Percentiles rank a stretch among this genome's conserved stretches.
phyloP scores from a whole-genome alignment of 1,284 basidiomycete species.

The Leccinum pachyderme region DNA sequence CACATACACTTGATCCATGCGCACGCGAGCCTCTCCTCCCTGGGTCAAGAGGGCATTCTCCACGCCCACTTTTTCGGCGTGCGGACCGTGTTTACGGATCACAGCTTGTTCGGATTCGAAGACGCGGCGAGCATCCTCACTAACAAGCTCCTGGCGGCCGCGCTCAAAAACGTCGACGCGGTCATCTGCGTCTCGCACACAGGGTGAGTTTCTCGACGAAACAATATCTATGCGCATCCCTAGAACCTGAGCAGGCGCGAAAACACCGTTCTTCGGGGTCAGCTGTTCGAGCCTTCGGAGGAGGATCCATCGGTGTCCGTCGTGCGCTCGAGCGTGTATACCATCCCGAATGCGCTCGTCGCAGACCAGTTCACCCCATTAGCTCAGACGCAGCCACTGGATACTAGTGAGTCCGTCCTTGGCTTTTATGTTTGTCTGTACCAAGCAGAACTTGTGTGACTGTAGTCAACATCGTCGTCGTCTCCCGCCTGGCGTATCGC shows the following conservation, averaged over 20 bases:
- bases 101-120: slow-evolving; percentile 94
- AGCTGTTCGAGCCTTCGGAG: slow-evolving; percentile 55
- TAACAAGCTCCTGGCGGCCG: slow-evolving; percentile 90
- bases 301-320: slow-evolving; percentile 42
- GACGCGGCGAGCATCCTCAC: slow-evolving; percentile 96
- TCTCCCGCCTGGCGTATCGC: slow-evolving; percentile 95
- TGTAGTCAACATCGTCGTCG: slow-evolving; percentile 87
- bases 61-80: slow-evolving; percentile 85
- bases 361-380: slow-evolving; percentile 82
- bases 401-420: slow-evolving; percentile 55
- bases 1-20: slow-evolving; percentile 87
- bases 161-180: slow-evolving; percentile 87
- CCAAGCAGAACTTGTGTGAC: neutral
- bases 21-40: slow-evolving; percentile 86
- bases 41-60: slow-evolving; percentile 91
- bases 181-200: slow-evolving; percentile 98
- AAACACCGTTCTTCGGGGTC: slow-evolving; percentile 90
- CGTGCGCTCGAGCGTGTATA: slow-evolving; percentile 71
- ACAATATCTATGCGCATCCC: neutral
- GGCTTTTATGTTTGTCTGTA: neutral
- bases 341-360: slow-evolving; percentile 94
- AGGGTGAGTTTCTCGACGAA: slow-evolving; percentile 54
- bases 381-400: slow-evolving; percentile 41
- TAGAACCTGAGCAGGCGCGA: slow-evolving; percentile 59
- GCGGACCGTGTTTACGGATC: slow-evolving; percentile 94